Evolutionary conservation across 2,329 filamentous ascomycete species (phyloP).

Genomic region (Gaeumannomyces sp.): DNA sequence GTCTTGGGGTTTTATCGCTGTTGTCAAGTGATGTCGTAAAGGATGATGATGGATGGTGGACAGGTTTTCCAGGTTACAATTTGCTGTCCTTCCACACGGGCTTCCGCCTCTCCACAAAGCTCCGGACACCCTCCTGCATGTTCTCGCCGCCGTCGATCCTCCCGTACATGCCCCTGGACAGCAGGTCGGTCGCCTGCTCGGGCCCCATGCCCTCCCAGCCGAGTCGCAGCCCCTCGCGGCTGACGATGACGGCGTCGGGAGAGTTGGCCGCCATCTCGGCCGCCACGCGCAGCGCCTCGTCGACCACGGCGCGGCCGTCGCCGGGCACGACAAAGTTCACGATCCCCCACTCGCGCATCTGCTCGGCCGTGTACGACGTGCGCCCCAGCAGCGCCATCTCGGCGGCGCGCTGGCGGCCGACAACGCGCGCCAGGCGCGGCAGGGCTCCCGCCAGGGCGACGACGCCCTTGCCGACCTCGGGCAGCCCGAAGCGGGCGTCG

Average conservation of each 20-base stretch:
- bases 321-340: conserved; percentile 58
- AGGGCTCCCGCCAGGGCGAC: conserved; percentile 65
- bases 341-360: conserved; percentile 60
- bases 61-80: conserved; percentile 31
- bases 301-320: conserved; percentile 36
- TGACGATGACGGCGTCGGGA: conserved; percentile 72
- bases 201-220: conserved; percentile 67
- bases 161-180: conserved; percentile 53
- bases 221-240: conserved; percentile 61
- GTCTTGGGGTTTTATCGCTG: too few species aligned
- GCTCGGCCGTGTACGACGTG: conserved; percentile 42
- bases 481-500: conserved; percentile 58
- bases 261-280: conserved; percentile 57
- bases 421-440: conserved; percentile 56
- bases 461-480: conserved; percentile 66
- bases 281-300: conserved; percentile 56
- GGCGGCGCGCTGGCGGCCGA: conserved; percentile 63
- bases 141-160: conserved; percentile 62
- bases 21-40: neutral
- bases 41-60: too few species aligned
- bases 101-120: conserved; percentile 71
- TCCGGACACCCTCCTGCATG: conserved; percentile 65
- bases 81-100: conserved; percentile 62
- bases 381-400: conserved; percentile 65
- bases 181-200: conserved; percentile 51